These are phyloP conservation scores for Mortierella sp. DNA, from an alignment of 371 early-diverging fungal genomes.

Conservation along the genomic window DNA sequence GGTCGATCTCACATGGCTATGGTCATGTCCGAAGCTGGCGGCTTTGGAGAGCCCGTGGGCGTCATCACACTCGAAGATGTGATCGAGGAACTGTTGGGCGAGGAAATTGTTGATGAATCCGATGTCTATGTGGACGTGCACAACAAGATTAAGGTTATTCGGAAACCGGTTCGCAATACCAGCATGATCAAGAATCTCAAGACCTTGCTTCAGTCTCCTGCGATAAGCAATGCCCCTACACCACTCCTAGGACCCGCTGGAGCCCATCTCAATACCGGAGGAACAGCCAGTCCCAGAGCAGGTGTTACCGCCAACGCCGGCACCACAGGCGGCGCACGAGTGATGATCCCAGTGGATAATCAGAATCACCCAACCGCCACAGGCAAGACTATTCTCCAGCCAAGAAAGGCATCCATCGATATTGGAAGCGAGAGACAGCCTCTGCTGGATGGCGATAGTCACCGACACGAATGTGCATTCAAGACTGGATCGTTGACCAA, in stretches of 20 bases:
- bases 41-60: conserved; percentile 74
- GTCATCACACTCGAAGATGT: conserved; percentile 97
- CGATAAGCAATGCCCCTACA: conserved; percentile 17
- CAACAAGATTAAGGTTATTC: conserved; percentile 52
- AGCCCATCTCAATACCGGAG: too few species aligned
- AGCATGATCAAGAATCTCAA: conserved; percentile 45
- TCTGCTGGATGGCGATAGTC: background rate
- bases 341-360: background rate
- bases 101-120: conserved; percentile 95
- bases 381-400: conserved; percentile 42
- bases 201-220: conserved; percentile 35
- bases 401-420: conserved; percentile 12
- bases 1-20: conserved; percentile 85
- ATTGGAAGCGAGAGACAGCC: background rate
- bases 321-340: background rate
- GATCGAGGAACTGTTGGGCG: conserved; percentile 95
- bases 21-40: conserved; percentile 70
- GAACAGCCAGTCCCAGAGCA: too few species aligned
- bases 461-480: background rate
- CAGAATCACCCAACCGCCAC: conserved; percentile 20
- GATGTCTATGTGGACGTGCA: conserved; percentile 89
- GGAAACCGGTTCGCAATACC: conserved; percentile 33
- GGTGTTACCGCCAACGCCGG: background rate
- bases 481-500: conserved; percentile 4
- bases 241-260: conserved; percentile 16